These are phyloP conservation scores for Lecanicillium sp. DNA, from an alignment of 2,329 filamentous ascomycete species.

Conservation along the genomic window DNA sequence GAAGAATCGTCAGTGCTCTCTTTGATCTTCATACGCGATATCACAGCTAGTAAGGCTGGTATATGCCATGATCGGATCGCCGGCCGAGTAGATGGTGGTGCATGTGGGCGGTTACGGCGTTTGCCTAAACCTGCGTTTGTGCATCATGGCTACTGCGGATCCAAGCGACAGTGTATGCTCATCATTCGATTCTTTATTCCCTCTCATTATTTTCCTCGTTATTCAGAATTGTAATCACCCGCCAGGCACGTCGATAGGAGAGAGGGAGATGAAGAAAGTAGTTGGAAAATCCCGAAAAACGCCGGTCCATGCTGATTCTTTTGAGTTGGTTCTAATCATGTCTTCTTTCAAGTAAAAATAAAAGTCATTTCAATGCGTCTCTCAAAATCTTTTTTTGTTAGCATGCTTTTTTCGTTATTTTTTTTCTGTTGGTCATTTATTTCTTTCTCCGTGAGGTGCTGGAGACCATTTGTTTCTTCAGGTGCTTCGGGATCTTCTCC, in stretches of 20 bases:
- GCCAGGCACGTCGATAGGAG: no score
- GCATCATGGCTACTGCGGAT: conserved; percentile 15
- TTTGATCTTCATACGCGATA: conserved; percentile 46
- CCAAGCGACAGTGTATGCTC: conserved; percentile 33
- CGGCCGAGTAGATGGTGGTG: conserved; percentile 18
- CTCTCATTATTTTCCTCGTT: not conserved
- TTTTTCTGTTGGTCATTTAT: conserved; percentile 26
- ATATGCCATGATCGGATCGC: conserved; percentile 31
- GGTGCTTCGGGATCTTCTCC: conserved; percentile 91
- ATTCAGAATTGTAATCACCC: not conserved
- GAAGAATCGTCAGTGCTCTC: conserved; percentile 49
- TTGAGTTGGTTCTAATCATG: not conserved
- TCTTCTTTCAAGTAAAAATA: not conserved
- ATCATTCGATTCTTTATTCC: conserved; percentile 40
- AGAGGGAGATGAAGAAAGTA: not conserved
- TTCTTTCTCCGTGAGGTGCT: conserved; percentile 58
- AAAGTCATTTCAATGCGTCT: conserved; percentile 4
- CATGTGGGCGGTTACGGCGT: conserved; percentile 32
- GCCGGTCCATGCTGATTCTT: conserved; percentile 6
- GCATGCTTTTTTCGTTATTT: not conserved
- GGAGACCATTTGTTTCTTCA: conserved; percentile 83
- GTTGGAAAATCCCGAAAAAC: conserved; percentile 10
- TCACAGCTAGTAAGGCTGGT: conserved; percentile 14
- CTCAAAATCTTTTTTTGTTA: conserved; percentile 10
- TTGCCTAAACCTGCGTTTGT: conserved; percentile 24